Evolutionary conservation across 805 yeast species (phyloP).

Genomic region (Cyberlindnera mycetangii): DNA sequence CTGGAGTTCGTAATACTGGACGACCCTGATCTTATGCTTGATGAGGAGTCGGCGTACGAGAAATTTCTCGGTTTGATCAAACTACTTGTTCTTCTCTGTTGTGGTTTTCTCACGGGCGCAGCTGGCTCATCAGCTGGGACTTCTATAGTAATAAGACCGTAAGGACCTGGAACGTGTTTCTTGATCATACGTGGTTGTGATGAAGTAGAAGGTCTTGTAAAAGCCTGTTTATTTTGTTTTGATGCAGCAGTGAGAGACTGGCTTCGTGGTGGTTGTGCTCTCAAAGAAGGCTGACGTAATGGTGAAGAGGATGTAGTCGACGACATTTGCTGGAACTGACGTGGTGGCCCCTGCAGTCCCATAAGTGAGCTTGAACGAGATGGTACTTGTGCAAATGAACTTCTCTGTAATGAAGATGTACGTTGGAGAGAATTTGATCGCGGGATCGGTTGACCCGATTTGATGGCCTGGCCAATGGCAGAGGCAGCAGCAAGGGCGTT

Average conservation of each 20-base stretch:
- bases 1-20: constrained; percentile 15
- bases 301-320: constrained; percentile 3
- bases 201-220: neutral
- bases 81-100: constrained; percentile 11
- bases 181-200: constrained; percentile 37
- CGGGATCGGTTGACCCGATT: constrained; percentile 31
- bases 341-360: constrained; percentile 23
- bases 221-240: neutral
- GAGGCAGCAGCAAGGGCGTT: constrained; percentile 65
- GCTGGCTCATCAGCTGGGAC: constrained; percentile 47
- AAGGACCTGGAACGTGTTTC: constrained; percentile 70
- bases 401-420: constrained; percentile 20
- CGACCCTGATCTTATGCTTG: constrained; percentile 9
- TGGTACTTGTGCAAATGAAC: constrained; percentile 7
- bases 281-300: neutral
- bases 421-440: constrained; percentile 29
- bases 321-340: constrained; percentile 14
- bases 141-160: constrained; percentile 66
- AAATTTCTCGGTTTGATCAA: constrained; percentile 20
- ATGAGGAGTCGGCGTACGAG: neutral
- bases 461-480: constrained; percentile 49
- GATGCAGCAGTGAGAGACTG: constrained; percentile 18
- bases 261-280: constrained; percentile 3
- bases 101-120: constrained; percentile 13
- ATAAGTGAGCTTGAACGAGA: constrained; percentile 23